Percentiles rank a stretch among this genome's conserved stretches.
These are phyloP conservation scores for Teratosphaeria destructans DNA, from an alignment of 2,329 filamentous ascomycete species.

Conservation along the genomic window DNA sequence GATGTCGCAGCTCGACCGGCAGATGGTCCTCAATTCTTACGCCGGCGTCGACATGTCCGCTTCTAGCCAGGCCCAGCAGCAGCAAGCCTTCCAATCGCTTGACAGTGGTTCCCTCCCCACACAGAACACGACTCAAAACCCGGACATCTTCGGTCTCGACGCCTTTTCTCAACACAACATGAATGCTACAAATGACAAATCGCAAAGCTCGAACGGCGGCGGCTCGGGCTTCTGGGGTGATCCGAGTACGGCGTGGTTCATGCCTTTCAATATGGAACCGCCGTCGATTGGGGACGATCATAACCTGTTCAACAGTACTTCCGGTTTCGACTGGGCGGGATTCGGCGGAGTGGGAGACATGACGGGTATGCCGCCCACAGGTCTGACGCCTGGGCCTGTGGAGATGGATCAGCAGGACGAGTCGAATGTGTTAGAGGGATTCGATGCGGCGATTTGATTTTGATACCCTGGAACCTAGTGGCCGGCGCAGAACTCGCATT, in stretches of 20 bases:
- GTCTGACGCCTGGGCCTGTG: conserved; percentile 9
- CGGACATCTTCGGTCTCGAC: conserved; percentile 14
- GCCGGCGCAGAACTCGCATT: neutral
- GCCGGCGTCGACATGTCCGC: conserved; percentile 38
- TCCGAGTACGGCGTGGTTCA: conserved; percentile 66
- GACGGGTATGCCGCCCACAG: conserved; percentile 10
- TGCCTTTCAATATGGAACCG: conserved; percentile 85
- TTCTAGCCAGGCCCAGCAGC: conserved; percentile 3
- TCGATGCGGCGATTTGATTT: neutral
- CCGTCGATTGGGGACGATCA: conserved; percentile 36
- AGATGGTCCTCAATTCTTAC: conserved; percentile 67
- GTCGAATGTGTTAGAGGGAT: neutral
- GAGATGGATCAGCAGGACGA: conserved; percentile 5
- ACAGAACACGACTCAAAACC: neutral
- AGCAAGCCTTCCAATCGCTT: neutral
- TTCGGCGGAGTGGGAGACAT: conserved; percentile 19
- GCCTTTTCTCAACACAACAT: conserved; percentile 1
- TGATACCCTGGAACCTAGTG: neutral
- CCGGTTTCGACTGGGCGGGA: conserved; percentile 21
- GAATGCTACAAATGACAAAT: neutral
- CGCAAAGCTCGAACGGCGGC: neutral
- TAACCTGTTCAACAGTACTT: conserved; percentile 15
- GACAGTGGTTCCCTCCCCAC: conserved; percentile 3
- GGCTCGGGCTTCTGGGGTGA: conserved; percentile 25
- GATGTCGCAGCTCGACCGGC: conserved; percentile 61